A percentile compares a stretch with the other conserved stretches of the same genome.
Evolutionary conservation across 2,329 filamentous ascomycete species (phyloP).

Genomic region (Sphaerulina populicola): DNA sequence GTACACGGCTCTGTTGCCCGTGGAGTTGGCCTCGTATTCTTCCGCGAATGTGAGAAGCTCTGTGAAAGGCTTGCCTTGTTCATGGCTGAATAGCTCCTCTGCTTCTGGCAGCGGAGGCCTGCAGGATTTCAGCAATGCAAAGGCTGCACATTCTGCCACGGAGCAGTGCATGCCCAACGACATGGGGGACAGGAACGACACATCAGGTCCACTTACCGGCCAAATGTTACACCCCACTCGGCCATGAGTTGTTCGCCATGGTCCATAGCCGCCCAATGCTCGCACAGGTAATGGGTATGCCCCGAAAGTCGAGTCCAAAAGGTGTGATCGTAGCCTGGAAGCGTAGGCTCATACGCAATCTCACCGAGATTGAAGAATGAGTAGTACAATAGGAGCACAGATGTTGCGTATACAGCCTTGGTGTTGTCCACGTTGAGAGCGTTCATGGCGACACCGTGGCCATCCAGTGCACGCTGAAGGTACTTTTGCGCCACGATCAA

Average conservation of each 20-base stretch:
- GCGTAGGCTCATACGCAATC: slow-evolving; percentile 13
- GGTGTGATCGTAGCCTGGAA: slow-evolving; percentile 18
- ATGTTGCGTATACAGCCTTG: slow-evolving; percentile 22
- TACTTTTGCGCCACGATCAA: slow-evolving; percentile 21
- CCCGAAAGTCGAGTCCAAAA: slow-evolving; percentile 23
- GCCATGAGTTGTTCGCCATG: slow-evolving; percentile 13
- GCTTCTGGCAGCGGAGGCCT: slow-evolving; percentile 16
- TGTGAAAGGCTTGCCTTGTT: slow-evolving; percentile 22
- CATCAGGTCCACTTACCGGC: slow-evolving; percentile 2
- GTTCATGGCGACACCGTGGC: slow-evolving; percentile 17
- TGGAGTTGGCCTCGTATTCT: slow-evolving; percentile 18
- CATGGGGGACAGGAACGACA: too few relatives aligned
- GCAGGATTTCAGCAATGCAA: neutral
- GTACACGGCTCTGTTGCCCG: slow-evolving; percentile 20
- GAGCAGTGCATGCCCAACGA: too few relatives aligned
- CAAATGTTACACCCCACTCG: slow-evolving; percentile 20
- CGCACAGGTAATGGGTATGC: slow-evolving; percentile 18
- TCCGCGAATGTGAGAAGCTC: slow-evolving; percentile 19
- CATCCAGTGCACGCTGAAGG: slow-evolving; percentile 24
- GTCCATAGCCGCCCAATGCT: slow-evolving; percentile 13
- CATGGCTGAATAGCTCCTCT: slow-evolving; percentile 19
- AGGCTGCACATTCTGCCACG: too few relatives aligned
- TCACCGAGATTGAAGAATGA: slow-evolving; percentile 24
- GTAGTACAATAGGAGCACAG: slow-evolving; percentile 21
- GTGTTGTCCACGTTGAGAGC: slow-evolving; percentile 17